phyloP scores from a whole-genome alignment of 257 asterid genomes.

The Datura wrightii region DNA sequence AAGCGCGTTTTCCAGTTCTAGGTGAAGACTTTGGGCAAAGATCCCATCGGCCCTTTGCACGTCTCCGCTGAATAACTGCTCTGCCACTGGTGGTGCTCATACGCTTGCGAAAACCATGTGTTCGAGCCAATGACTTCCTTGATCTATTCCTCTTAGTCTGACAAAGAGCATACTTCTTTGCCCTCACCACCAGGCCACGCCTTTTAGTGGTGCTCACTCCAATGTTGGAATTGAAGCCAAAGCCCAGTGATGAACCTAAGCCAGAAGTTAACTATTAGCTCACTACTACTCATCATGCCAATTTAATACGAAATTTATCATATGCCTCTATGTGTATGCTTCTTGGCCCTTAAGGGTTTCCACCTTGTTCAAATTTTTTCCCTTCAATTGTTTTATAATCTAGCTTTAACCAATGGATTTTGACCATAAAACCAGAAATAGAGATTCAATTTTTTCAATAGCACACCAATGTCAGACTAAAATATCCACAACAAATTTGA shows the following conservation, averaged over 20 bases:
- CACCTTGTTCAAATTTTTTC: neutral
- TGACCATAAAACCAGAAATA: neutral
- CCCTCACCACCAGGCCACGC: conserved; percentile 70
- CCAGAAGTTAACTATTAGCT: neutral
- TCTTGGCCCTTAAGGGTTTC: neutral
- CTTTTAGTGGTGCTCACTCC: conserved; percentile 44
- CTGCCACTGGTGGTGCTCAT: conserved; percentile 93
- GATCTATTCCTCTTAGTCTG: conserved; percentile 95
- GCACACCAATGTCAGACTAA: conserved; percentile 33
- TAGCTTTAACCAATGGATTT: neutral
- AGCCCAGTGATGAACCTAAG: conserved; percentile 46
- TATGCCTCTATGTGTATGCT: neutral
- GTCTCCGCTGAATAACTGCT: conserved; percentile 72
- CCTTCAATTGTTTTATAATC: neutral
- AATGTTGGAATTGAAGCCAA: conserved; percentile 46
- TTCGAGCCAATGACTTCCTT: conserved; percentile 87
- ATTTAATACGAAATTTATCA: neutral
- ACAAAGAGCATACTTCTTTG: conserved; percentile 65
- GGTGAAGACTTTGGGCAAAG: conserved; percentile 89
- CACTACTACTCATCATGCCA: neutral
- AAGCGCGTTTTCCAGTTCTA: conserved; percentile 74
- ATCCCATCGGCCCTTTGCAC: conserved; percentile 86
- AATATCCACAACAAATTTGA: conserved; percentile 11
- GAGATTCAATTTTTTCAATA: neutral
- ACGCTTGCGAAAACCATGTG: conserved; percentile 92